Conservation (phyloP, 768 basidiomycete genomes). For the Glaciozyma martinii region DNA sequence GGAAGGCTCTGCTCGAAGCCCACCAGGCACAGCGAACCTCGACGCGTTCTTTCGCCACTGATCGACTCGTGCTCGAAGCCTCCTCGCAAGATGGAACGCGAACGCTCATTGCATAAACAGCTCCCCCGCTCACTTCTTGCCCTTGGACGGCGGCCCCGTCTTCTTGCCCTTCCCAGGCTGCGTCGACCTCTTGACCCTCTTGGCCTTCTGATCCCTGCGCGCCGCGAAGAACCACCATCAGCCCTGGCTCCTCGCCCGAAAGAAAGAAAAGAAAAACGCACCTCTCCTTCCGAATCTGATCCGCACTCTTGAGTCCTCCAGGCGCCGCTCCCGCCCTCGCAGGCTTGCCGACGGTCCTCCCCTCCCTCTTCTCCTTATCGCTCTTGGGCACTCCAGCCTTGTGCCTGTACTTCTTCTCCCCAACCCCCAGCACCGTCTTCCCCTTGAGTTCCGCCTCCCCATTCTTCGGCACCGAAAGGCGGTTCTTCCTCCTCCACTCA, state of each 20-base stretch:
- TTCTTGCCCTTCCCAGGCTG: conserved; percentile 13
- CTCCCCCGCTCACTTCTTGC: not conserved
- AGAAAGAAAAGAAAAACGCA: not conserved
- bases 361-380: conserved; percentile 65
- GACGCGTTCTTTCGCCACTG: too few species aligned
- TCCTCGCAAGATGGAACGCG: too few species aligned
- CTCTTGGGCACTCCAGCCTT: conserved; percentile 56
- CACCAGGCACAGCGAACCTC: too few species aligned
- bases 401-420: conserved; percentile 58
- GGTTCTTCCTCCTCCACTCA: conserved; percentile 80
- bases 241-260: not conserved
- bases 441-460: conserved; percentile 62
- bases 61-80: too few species aligned
- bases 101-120: too few species aligned
- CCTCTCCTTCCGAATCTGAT: conserved; percentile 76
- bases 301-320: conserved; percentile 74
- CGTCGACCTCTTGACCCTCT: not conserved
- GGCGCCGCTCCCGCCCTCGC: conserved; percentile 56
- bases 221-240: too few species aligned
- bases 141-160: conserved; percentile 1
- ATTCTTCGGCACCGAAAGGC: conserved; percentile 62
- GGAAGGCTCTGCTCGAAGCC: too few species aligned
- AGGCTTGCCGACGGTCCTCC: conserved; percentile 59
- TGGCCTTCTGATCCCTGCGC: not conserved
- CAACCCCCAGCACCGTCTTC: conserved; percentile 12